These are phyloP conservation scores for Globisporangium spiculum DNA, from an alignment of 352 stramenopile genomes.

Conservation along the genomic window DNA sequence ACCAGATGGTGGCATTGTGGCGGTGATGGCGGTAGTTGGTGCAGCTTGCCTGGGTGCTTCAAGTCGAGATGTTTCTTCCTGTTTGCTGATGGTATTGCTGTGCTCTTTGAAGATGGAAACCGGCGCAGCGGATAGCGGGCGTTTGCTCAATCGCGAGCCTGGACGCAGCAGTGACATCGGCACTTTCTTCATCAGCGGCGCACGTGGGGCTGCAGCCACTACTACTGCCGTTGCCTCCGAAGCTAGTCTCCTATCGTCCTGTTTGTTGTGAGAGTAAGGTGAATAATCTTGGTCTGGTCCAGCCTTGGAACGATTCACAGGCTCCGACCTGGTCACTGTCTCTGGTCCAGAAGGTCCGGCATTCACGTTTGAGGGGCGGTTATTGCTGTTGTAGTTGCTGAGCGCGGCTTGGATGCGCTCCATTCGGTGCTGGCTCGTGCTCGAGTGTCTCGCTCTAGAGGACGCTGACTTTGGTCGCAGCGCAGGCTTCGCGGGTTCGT, in stretches of 20 bases:
- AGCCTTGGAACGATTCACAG: background rate
- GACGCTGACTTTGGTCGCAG: constrained; percentile 40
- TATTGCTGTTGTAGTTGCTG: constrained; percentile 15
- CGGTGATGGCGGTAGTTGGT: background rate
- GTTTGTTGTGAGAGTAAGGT: background rate
- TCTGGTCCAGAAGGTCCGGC: background rate
- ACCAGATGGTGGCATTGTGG: background rate
- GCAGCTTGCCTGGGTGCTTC: background rate
- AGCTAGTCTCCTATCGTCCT: constrained; percentile 14
- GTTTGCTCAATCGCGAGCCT: constrained; percentile 8
- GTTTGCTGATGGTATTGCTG: background rate
- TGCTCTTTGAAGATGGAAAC: constrained; percentile 15
- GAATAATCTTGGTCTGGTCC: constrained; percentile 14
- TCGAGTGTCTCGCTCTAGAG: constrained; percentile 10
- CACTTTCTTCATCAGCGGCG: constrained; percentile 6
- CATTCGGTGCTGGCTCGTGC: constrained; percentile 37
- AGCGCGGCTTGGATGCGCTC: constrained; percentile 26
- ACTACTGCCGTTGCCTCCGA: background rate
- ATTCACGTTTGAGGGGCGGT: too few species aligned
- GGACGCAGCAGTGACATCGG: constrained; percentile 9
- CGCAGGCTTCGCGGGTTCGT: constrained; percentile 23
- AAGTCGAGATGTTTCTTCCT: background rate
- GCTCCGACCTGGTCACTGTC: background rate
- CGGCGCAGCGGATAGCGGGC: constrained; percentile 10
- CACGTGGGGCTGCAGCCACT: background rate